Evolutionary conservation across 2,329 filamentous ascomycete genomes (phyloP), one percentile per base, ranked within the genome.

Genomic region (Coniella lustricola): DNA sequence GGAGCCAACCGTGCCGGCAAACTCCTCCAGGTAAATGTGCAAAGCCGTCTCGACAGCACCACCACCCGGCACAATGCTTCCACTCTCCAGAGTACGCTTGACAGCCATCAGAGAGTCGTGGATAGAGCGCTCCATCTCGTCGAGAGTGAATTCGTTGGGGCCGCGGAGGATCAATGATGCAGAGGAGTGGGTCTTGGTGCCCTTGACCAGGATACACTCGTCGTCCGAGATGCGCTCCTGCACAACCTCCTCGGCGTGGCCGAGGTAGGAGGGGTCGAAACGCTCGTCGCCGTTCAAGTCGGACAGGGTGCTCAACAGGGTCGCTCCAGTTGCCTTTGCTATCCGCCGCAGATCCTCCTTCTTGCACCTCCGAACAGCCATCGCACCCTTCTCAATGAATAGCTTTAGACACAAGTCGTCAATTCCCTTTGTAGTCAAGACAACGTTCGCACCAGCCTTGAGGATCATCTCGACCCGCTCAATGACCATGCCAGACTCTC

Each of bases 151-250:
- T 68, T 98, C 93, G 70, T 98, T 97, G 59, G 93, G 79, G 39
- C 93, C 93, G 51, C 93, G 87, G 46, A 98, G 85, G 59, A 98
- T 94, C 68, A 96, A 90, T 16, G 93, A 98, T 25, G 93, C 90
- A 7, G 90, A 95, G 3, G 86, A 93, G 70, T 93, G 89, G 22
- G 86, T 80, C 74, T 96, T 97, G 62, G 93, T 95, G 48, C 91
- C 91, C 76, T 93, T 95, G 65, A 98, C 79, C 55, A 98, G 73
- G 57, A 98, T 98, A 69, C 91, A 97, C 74, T 98, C 93, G 59
- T 98, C 93, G 62, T 98, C 93, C 3, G 93, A 97, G 65, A 98
- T 97, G 62, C 91, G 86, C 75, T 97, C 93, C 70, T 98, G 93
- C n/a, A 86, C 80, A 54, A 98, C 91, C 70, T 97, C 93, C 60